A percentile compares a stretch with the other conserved stretches of the same genome.
These are phyloP conservation scores for Lyophyllum shimeji DNA, from an alignment of 768 basidiomycete species.

Conservation along the genomic window DNA sequence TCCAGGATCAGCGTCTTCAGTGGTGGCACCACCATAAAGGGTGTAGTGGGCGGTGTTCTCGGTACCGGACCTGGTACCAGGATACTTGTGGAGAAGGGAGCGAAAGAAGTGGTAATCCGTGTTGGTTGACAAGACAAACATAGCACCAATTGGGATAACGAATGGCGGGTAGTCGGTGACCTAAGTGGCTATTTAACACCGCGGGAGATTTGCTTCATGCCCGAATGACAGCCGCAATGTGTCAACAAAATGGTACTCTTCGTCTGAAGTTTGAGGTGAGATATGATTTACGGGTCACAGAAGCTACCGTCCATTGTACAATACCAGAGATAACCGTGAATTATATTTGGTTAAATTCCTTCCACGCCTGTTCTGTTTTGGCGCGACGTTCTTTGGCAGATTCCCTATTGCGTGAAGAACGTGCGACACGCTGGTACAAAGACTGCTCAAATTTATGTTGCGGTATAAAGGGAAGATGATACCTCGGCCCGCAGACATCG, in stretches of 20 bases:
- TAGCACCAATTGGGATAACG: not conserved
- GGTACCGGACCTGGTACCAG: conserved; percentile 5
- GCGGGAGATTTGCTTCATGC: not conserved
- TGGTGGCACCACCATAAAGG: conserved; percentile 10
- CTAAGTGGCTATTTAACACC: not conserved
- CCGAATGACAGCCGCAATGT: not conserved
- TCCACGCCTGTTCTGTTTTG: conserved; percentile 59
- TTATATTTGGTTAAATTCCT: conserved; percentile 51
- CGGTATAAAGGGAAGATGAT: conserved; percentile 15
- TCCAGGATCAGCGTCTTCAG: conserved; percentile 14
- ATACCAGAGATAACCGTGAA: not conserved
- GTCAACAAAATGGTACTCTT: not conserved
- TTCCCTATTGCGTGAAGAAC: conserved; percentile 60
- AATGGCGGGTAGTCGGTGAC: not conserved
- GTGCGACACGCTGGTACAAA: conserved; percentile 50
- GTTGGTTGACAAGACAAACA: conserved; percentile 7
- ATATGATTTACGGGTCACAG: conserved; percentile 1
- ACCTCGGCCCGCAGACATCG: conserved; percentile 74
- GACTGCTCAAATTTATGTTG: not conserved
- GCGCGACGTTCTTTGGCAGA: conserved; percentile 53
- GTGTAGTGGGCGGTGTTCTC: conserved; percentile 14
- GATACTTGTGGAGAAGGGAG: conserved; percentile 17
- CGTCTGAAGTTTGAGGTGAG: not conserved
- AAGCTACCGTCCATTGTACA: not conserved
- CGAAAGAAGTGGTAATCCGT: conserved; percentile 15